Evolutionary conservation across 2,329 filamentous ascomycete genomes (phyloP).

Genomic region (Fusarium falciforme): DNA sequence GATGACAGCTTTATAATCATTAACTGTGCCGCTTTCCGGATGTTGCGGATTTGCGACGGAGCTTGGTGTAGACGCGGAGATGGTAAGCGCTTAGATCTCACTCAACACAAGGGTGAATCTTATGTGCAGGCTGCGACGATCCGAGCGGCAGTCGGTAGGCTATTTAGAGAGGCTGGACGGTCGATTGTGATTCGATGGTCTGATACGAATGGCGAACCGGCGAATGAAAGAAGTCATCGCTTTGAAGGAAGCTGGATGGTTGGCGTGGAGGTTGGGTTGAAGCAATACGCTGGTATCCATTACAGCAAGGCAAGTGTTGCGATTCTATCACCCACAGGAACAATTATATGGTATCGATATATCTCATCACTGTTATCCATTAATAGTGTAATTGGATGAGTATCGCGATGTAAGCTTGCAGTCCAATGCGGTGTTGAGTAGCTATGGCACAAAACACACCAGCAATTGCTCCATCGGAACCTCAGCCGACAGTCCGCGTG

Average conservation of each 20-base stretch:
- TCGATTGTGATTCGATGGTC: background rate
- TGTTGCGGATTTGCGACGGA: background rate
- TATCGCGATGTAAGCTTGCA: background rate
- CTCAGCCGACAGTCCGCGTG: background rate
- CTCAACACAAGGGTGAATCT: background rate
- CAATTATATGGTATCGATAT: background rate
- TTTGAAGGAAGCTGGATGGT: background rate
- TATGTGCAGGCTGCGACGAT: background rate
- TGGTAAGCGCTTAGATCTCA: background rate
- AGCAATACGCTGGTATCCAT: background rate
- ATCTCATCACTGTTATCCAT: accelerated
- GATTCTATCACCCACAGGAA: background rate
- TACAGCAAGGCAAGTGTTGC: background rate
- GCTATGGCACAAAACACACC: background rate
- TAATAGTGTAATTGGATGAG: background rate
- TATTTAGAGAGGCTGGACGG: background rate
- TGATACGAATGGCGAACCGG: background rate
- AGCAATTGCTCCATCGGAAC: background rate
- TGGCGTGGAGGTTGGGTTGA: background rate
- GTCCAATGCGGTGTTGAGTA: background rate
- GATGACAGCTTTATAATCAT: background rate
- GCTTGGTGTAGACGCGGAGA: background rate
- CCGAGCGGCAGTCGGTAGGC: background rate
- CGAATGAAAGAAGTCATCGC: background rate
- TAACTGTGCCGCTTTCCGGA: background rate